Evolutionary conservation across 1,139 yeast species (phyloP), one percentile per base, ranked within the genome.

Genomic region (Petasospora fabianii): DNA sequence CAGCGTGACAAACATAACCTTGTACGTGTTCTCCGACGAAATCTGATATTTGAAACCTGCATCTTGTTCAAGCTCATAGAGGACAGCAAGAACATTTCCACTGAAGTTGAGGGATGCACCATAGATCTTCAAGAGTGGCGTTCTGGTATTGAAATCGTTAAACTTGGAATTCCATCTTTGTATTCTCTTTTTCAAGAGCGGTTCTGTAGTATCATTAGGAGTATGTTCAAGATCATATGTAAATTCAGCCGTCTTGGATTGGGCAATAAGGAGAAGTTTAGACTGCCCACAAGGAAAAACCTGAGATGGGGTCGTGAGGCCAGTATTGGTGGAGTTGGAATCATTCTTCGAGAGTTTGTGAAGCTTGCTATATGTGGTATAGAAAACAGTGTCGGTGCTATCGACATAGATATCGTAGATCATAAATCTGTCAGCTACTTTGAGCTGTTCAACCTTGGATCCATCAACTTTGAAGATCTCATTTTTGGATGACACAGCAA

Each of bases 41-140:
- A 64, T 64, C 30, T 54, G 51, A 43, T 65, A 65, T 32, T 59
- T 60, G 21, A 61, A 47, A 1, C 61, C 55, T 14, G 56, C 49
- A 5, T 40, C 38, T 17, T 60, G 51, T 24, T 58, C 61, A 21
- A 64, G 52, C n/a, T 55, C 56, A 44, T 62, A 65, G 1, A 61
- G 30, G 5, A 65, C 34, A 1, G 66, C 65, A 5, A 62, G 44
- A 1, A 61, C 42, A 30, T 55, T 59, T 2, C 60, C 61, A 40
- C 58, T 62, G 20, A 53, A 55, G 16, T 67, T 62, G 6, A 56
- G 17, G 8, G 58, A 49, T 3, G 54, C 36, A 1, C 69, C 71
- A 41, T 54, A 54, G 3, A 61, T 49, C 18, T 43, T 51, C 12
- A 47, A 27, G 3, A 34, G 35, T 9, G 39, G 39, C 10, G 34